A percentile compares a stretch with the other conserved stretches of the same genome.
Evolutionary conservation across 768 basidiomycete species (phyloP).

Genomic region (Podaxis pistillaris): DNA sequence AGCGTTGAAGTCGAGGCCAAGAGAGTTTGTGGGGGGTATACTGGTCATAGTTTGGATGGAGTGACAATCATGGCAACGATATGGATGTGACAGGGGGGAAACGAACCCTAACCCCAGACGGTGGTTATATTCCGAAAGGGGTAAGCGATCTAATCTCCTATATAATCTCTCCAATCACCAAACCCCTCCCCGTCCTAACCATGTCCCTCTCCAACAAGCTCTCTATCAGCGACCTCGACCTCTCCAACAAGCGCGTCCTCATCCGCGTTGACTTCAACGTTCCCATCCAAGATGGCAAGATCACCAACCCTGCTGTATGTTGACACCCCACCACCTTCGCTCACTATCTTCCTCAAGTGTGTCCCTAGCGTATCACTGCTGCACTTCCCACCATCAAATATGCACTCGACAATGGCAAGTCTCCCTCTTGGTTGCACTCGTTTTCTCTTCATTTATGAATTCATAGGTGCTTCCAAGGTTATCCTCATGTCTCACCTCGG

Average conservation of each 20-base stretch:
- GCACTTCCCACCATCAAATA: constrained; percentile 95
- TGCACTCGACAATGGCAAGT: constrained; percentile 78
- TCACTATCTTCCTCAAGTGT: constrained; percentile 16
- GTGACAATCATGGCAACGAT: constrained; percentile 31
- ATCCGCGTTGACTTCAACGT: constrained; percentile 98
- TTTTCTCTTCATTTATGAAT: constrained; percentile 12
- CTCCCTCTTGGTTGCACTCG: constrained; percentile 9
- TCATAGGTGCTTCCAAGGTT: constrained; percentile 72
- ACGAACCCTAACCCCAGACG: constrained; percentile 28
- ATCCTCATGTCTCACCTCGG: constrained; percentile 98
- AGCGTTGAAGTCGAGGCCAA: constrained; percentile 66
- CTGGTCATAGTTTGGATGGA: constrained; percentile 24
- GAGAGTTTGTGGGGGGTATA: constrained; percentile 51
- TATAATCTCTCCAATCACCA: constrained; percentile 18
- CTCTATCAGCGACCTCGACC: constrained; percentile 85
- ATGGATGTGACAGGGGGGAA: constrained; percentile 15
- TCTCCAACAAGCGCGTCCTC: constrained; percentile 86
- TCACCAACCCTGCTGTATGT: constrained; percentile 95
- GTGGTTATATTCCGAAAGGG: constrained; percentile 5
- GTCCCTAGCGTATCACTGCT: constrained; percentile 86
- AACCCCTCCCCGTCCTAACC: constrained; percentile 25
- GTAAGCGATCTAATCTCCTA: constrained; percentile 22
- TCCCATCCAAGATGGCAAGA: constrained; percentile 84
- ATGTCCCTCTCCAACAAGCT: constrained; percentile 97
- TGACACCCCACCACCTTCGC: constrained; percentile 14